Conservation (phyloP, 305 asterid species). For the Solanum chacoense region DNA sequence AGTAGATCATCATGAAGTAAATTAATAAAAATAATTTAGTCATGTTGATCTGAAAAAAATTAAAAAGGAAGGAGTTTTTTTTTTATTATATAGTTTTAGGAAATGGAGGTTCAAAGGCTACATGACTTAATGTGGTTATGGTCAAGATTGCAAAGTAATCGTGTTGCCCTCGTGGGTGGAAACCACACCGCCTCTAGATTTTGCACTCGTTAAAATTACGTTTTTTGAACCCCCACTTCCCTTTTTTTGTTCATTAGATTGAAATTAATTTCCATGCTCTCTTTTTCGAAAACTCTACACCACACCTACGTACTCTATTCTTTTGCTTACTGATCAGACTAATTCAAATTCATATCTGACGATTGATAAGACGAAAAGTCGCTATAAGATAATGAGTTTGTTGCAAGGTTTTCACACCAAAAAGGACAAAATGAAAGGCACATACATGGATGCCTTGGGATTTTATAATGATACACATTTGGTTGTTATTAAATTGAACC, state of each 20-base stretch:
- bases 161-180: constrained; percentile 42
- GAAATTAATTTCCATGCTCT: background rate
- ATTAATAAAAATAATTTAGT: background rate
- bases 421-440: background rate
- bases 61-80: background rate
- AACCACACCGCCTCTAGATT: constrained; percentile 44
- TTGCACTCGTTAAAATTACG: constrained; percentile 29
- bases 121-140: constrained; percentile 17
- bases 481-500: background rate
- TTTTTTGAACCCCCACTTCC: background rate
- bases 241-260: background rate
- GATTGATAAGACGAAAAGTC: background rate
- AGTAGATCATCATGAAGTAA: background rate
- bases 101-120: constrained; percentile 33
- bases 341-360: background rate
- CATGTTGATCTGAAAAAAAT: constrained; percentile 12
- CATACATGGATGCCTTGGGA: background rate
- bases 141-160: constrained; percentile 10
- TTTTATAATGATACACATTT: background rate
- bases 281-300: background rate
- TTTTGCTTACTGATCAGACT: background rate
- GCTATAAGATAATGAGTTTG: constrained; percentile 5
- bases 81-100: background rate
- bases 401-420: background rate
- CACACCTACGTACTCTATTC: background rate